Evolutionary conservation across 495 filamentous ascomycete species (phyloP).

Genomic region (Monascus purpureus): DNA sequence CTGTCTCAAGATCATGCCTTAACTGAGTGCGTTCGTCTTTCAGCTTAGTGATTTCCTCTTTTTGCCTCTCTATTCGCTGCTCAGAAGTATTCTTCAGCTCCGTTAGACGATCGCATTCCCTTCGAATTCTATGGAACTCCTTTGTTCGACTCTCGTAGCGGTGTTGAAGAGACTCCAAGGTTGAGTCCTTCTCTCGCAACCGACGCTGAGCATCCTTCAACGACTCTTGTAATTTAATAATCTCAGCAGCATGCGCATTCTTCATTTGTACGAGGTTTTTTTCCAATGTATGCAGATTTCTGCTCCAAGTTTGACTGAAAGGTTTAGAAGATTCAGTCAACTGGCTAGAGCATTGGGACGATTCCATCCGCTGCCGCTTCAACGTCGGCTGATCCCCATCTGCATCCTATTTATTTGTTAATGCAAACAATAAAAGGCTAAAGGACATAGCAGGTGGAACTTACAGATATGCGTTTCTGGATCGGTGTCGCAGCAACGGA

Average conservation of each 20-base stretch:
- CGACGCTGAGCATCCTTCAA: conserved; percentile 10
- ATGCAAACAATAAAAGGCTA: neutral
- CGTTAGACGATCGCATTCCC: conserved; percentile 18
- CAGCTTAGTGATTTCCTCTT: conserved; percentile 28
- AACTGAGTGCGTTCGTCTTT: conserved; percentile 36
- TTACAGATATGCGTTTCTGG: conserved; percentile 26
- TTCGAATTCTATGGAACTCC: conserved; percentile 22
- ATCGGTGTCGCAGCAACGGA: conserved; percentile 1
- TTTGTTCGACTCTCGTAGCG: conserved; percentile 29
- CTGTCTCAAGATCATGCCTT: conserved; percentile 33
- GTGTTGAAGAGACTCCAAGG: conserved; percentile 21
- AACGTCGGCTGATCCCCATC: conserved; percentile 15
- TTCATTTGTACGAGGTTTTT: conserved; percentile 22
- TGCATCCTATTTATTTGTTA: conserved; percentile 8
- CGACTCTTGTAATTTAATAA: conserved; percentile 14
- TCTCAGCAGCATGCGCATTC: conserved; percentile 14
- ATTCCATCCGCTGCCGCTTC: conserved; percentile 20
- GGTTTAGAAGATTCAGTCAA: conserved; percentile 20
- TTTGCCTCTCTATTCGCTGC: conserved; percentile 23
- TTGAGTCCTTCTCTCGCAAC: conserved; percentile 14
- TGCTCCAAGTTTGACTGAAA: conserved; percentile 18
- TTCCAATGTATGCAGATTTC: conserved; percentile 19
- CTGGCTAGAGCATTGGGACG: conserved; percentile 20
- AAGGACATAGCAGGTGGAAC: conserved; percentile 2
- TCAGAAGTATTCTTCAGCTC: conserved; percentile 13